Evolutionary conservation across 2,329 filamentous ascomycete species (phyloP).

Genomic region (Cordyceps javanica): DNA sequence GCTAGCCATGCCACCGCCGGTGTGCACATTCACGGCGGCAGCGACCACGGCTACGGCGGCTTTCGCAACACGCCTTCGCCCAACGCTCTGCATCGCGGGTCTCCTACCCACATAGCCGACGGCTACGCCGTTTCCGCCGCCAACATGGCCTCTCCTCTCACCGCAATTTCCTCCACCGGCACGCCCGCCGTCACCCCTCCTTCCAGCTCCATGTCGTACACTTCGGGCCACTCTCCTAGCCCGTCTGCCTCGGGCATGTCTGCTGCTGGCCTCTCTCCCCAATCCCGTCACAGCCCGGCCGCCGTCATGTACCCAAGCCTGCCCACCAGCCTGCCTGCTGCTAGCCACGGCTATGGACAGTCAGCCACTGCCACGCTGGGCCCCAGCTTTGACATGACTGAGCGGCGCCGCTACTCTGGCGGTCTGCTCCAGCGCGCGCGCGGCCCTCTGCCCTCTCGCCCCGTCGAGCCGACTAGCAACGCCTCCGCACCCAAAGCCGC

Average conservation of each 20-base stretch:
- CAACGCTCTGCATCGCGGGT: constrained; percentile 34
- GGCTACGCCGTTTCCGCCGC: constrained; percentile 40
- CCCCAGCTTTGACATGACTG: constrained; percentile 56
- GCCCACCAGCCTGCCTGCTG: constrained; percentile 47
- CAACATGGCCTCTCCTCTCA: constrained; percentile 57
- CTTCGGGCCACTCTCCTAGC: constrained; percentile 68
- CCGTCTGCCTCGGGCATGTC: constrained; percentile 67
- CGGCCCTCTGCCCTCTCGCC: constrained; percentile 30
- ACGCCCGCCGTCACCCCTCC: constrained; percentile 74
- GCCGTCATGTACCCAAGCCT: constrained; percentile 71
- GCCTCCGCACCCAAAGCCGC: constrained; percentile 38
- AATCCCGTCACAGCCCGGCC: constrained; percentile 53
- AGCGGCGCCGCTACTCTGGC: constrained; percentile 59
- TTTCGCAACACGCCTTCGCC: constrained; percentile 54
- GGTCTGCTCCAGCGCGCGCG: constrained; percentile 59
- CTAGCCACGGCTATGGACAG: constrained; percentile 64
- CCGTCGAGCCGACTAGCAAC: constrained; percentile 30
- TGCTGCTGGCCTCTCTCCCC: constrained; percentile 40
- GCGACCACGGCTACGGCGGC: constrained; percentile 54
- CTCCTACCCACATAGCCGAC: constrained; percentile 25
- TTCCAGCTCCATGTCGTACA: constrained; percentile 69
- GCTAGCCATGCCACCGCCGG: constrained; percentile 75
- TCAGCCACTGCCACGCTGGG: constrained; percentile 67
- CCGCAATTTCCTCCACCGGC: constrained; percentile 54
- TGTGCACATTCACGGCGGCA: constrained; percentile 63